These are phyloP conservation scores for Solanum commersonii DNA, from an alignment of 257 asterid genomes.

Conservation along the genomic window DNA sequence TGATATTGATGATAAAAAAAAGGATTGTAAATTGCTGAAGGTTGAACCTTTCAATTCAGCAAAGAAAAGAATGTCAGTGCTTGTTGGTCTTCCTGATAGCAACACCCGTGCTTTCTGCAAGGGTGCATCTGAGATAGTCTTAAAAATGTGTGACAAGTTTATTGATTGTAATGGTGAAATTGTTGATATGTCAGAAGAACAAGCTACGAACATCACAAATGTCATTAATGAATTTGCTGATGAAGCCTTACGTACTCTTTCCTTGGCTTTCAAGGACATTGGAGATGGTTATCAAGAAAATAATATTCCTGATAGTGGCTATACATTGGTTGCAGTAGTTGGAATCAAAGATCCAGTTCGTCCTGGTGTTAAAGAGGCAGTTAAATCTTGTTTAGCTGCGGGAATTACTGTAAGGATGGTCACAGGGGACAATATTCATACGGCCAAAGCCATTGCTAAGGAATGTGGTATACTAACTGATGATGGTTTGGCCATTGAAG, in stretches of 20 bases:
- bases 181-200: slow-evolving; percentile 55
- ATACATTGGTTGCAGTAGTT: slow-evolving; percentile 67
- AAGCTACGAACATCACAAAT: slow-evolving; percentile 21
- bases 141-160: slow-evolving; percentile 51
- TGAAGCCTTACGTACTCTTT: slow-evolving; percentile 87
- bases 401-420: slow-evolving; percentile 93
- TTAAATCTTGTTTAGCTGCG: slow-evolving; percentile 68
- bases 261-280: slow-evolving; percentile 77
- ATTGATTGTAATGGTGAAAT: slow-evolving; percentile 53
- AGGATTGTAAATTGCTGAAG: slow-evolving; percentile 44
- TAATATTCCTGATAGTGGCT: slow-evolving; percentile 60
- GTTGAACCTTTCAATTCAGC: slow-evolving; percentile 94
- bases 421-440: slow-evolving; percentile 89
- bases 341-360: slow-evolving; percentile 98
- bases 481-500: slow-evolving; percentile 75
- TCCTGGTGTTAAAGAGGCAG: slow-evolving; percentile 87
- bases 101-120: slow-evolving; percentile 68
- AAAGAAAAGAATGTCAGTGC: slow-evolving; percentile 90
- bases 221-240: slow-evolving; percentile 61
- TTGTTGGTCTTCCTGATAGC: slow-evolving; percentile 66
- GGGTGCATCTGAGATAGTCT: slow-evolving; percentile 94
- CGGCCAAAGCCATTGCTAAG: slow-evolving; percentile 92
- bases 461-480: slow-evolving; percentile 87
- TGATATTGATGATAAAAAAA: slow-evolving; percentile 62
- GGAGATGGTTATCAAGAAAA: slow-evolving; percentile 25